phyloP scores from a whole-genome alignment of 1,284 basidiomycete species.

The Pterula multifida region DNA sequence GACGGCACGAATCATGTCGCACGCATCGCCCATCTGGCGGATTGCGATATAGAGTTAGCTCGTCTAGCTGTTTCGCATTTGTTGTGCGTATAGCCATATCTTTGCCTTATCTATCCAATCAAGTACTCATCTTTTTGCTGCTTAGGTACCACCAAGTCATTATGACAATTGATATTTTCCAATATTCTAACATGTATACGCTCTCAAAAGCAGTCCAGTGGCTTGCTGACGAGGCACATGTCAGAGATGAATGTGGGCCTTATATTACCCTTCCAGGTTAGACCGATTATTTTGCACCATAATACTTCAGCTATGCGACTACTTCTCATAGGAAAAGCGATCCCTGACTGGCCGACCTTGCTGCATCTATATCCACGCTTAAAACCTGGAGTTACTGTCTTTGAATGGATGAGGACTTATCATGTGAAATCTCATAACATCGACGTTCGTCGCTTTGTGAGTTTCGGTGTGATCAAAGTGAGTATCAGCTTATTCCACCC shows the following conservation, averaged over 20 bases:
- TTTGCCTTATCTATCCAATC: constrained; percentile 2
- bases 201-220: constrained; percentile 76
- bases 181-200: constrained; percentile 97
- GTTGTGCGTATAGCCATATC: constrained; percentile 40
- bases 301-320: constrained; percentile 5
- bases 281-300: constrained; percentile 3
- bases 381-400: constrained; percentile 75
- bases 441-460: constrained; percentile 90
- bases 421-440: constrained; percentile 65
- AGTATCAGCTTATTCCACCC: constrained; percentile 2
- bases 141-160: constrained; percentile 88
- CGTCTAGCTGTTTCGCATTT: constrained; percentile 88
- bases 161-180: constrained; percentile 94
- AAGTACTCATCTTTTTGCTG: constrained; percentile 2
- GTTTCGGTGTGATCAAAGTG: constrained; percentile 97
- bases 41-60: constrained; percentile 79
- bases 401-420: constrained; percentile 82
- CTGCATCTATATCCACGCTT: constrained; percentile 80
- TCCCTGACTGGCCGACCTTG: constrained; percentile 76
- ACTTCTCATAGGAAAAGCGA: constrained; percentile 26
- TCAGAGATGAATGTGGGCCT: constrained; percentile 78
- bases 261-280: constrained; percentile 76
- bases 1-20: constrained; percentile 89
- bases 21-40: constrained; percentile 84
- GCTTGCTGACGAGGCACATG: constrained; percentile 73